A percentile compares a stretch with the other conserved stretches of the same genome.
Conservation (phyloP, 2,329 filamentous ascomycete genomes). For the Aspergillus neoniger region DNA sequence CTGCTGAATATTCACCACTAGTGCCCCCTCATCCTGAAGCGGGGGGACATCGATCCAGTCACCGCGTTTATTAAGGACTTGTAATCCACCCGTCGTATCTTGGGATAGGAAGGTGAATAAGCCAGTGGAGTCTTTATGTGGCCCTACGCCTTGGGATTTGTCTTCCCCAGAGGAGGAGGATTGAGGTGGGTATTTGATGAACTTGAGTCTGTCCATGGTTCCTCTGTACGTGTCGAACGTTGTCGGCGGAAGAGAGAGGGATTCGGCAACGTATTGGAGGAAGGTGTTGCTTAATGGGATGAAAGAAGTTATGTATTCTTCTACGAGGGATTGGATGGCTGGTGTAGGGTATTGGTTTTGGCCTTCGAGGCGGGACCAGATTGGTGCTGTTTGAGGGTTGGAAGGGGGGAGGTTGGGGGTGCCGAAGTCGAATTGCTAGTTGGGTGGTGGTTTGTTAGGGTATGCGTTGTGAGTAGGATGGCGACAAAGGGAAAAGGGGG, state of each 20-base stretch:
- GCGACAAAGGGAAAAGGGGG: background rate
- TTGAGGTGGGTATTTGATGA: conserved; percentile 56
- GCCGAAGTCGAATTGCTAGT: conserved; percentile 49
- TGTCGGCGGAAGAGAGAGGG: conserved; percentile 49
- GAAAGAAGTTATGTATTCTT: conserved; percentile 56
- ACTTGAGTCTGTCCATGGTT: conserved; percentile 56
- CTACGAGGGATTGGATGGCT: conserved; percentile 25
- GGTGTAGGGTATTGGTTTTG: conserved; percentile 23
- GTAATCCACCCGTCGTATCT: conserved; percentile 47
- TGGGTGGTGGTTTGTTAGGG: too few species aligned
- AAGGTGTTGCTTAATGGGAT: conserved; percentile 52
- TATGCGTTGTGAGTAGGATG: too few species aligned
- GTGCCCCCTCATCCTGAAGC: conserved; percentile 37
- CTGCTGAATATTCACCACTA: conserved; percentile 54
- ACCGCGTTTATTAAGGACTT: conserved; percentile 50
- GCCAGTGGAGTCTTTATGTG: conserved; percentile 59
- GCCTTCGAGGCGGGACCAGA: conserved; percentile 42
- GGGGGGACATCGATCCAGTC: conserved; percentile 50
- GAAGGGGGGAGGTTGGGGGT: conserved; percentile 23
- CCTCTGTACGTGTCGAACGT: conserved; percentile 54
- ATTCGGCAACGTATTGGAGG: conserved; percentile 59
- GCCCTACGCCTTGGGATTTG: conserved; percentile 56
- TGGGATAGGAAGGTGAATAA: conserved; percentile 46
- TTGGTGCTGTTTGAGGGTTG: conserved; percentile 35
- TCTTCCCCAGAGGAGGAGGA: conserved; percentile 6